Conservation (phyloP, 805 yeast genomes). For the Metschnikowia chrysomelidarum region DNA sequence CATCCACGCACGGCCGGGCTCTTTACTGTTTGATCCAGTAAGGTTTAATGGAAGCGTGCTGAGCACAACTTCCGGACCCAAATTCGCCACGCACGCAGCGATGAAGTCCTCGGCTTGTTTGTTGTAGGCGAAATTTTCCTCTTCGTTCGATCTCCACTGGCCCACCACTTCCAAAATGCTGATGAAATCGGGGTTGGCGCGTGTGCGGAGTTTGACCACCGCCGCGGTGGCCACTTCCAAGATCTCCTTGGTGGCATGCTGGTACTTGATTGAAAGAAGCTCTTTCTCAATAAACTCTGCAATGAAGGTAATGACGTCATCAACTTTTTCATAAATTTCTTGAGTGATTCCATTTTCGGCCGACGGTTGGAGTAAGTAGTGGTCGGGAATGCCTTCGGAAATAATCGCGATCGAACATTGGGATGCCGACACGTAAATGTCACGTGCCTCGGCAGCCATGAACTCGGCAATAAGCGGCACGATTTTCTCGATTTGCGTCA, state of each 20-base stretch:
- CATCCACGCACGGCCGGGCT: constrained; percentile 93
- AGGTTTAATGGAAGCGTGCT: constrained; percentile 77
- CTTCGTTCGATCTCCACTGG: constrained; percentile 79
- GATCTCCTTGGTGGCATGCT: constrained; percentile 71
- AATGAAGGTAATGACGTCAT: constrained; percentile 50
- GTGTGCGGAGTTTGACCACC: constrained; percentile 59
- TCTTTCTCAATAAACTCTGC: constrained; percentile 53
- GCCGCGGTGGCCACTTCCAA: constrained; percentile 64
- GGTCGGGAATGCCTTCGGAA: constrained; percentile 63
- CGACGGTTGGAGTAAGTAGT: constrained; percentile 53
- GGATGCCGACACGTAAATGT: constrained; percentile 72
- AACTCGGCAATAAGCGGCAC: constrained; percentile 55
- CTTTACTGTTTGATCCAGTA: constrained; percentile 42
- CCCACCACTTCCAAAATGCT: constrained; percentile 72
- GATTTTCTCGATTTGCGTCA: constrained; percentile 52
- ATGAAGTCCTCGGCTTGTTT: constrained; percentile 78
- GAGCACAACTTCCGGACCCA: constrained; percentile 87
- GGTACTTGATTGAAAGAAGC: constrained; percentile 69
- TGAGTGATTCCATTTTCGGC: constrained; percentile 37
- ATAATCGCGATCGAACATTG: constrained; percentile 82
- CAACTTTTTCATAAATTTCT: constrained; percentile 54
- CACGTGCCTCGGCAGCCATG: constrained; percentile 61
- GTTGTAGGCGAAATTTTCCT: constrained; percentile 61
- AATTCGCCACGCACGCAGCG: constrained; percentile 69
- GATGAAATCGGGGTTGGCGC: constrained; percentile 70